These are phyloP conservation scores for Penicillium crustosum DNA, from an alignment of 2,329 filamentous ascomycete species.

Conservation along the genomic window DNA sequence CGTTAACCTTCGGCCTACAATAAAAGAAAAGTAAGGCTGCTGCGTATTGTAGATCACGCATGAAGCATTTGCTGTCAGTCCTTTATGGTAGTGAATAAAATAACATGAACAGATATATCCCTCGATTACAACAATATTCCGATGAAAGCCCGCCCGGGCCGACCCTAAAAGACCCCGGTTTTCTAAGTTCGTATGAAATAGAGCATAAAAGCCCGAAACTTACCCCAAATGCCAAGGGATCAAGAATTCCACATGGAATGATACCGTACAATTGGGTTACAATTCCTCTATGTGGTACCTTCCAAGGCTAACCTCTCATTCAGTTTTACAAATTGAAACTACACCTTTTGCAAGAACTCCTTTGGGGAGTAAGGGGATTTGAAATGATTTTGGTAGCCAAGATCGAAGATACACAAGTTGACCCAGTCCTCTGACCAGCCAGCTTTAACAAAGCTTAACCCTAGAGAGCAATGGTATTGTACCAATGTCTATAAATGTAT, in stretches of 20 bases:
- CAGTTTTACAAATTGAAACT: not conserved
- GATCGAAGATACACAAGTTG: too few species aligned
- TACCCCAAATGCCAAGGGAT: not conserved
- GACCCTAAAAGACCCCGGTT: not conserved
- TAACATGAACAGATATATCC: not conserved
- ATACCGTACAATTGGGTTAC: not conserved
- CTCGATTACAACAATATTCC: not conserved
- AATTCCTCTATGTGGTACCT: not conserved
- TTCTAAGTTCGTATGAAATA: not conserved
- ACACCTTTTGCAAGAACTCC: not conserved
- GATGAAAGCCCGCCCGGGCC: not conserved
- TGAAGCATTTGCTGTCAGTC: not conserved
- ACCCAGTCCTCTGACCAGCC: not conserved
- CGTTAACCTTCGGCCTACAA: too few species aligned
- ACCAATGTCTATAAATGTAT: not conserved
- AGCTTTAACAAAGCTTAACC: not conserved
- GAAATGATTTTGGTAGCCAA: not conserved
- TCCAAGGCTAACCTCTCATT: not conserved
- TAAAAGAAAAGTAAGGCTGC: not conserved
- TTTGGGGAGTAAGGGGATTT: not conserved
- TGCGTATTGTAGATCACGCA: not conserved
- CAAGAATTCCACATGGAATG: slow-evolving; percentile 5
- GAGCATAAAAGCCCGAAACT: not conserved
- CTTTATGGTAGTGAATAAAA: not conserved
- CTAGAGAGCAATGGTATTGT: not conserved